These are phyloP conservation scores for Trichophyton simii DNA, from an alignment of 2,329 filamentous ascomycete genomes.

Conservation along the genomic window DNA sequence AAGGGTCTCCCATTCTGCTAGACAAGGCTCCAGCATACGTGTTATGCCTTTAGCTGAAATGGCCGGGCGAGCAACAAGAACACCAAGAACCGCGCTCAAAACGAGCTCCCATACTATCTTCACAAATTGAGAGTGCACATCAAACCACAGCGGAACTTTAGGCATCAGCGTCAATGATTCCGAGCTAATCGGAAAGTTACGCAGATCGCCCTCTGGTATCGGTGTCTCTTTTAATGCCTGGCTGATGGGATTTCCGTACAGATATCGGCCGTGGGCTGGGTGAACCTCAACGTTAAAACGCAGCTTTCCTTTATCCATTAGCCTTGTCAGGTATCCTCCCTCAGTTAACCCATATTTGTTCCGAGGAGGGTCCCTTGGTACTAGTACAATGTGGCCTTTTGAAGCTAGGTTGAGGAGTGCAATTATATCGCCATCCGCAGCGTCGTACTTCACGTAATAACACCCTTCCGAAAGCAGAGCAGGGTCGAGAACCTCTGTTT, in stretches of 20 bases:
- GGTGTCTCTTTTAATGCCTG: constrained; percentile 14
- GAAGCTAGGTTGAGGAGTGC: constrained; percentile 33
- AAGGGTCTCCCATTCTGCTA: constrained; percentile 33
- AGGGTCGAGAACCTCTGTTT: constrained; percentile 30
- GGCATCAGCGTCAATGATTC: constrained; percentile 9
- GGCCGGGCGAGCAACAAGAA: constrained; percentile 32
- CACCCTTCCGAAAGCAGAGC: constrained; percentile 23
- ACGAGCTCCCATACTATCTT: constrained; percentile 31
- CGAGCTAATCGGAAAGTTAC: neutral
- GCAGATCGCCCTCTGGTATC: constrained; percentile 20
- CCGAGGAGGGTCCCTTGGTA: constrained; percentile 29
- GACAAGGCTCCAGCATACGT: constrained; percentile 26
- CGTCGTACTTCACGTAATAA: constrained; percentile 24
- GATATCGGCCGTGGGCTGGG: constrained; percentile 25
- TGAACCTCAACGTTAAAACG: constrained; percentile 32
- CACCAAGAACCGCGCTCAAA: constrained; percentile 30
- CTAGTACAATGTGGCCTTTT: constrained; percentile 24
- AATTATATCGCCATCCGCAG: constrained; percentile 34
- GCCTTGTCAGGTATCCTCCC: constrained; percentile 34
- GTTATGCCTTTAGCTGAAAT: constrained; percentile 25
- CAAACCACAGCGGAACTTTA: constrained; percentile 37
- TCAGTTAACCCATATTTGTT: constrained; percentile 37
- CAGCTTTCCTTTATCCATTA: constrained; percentile 34
- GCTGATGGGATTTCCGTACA: constrained; percentile 28
- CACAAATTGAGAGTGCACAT: constrained; percentile 33